These are phyloP conservation scores for Chlorella sp. DNA, from an alignment of 139 green algal species.

Conservation along the genomic window DNA sequence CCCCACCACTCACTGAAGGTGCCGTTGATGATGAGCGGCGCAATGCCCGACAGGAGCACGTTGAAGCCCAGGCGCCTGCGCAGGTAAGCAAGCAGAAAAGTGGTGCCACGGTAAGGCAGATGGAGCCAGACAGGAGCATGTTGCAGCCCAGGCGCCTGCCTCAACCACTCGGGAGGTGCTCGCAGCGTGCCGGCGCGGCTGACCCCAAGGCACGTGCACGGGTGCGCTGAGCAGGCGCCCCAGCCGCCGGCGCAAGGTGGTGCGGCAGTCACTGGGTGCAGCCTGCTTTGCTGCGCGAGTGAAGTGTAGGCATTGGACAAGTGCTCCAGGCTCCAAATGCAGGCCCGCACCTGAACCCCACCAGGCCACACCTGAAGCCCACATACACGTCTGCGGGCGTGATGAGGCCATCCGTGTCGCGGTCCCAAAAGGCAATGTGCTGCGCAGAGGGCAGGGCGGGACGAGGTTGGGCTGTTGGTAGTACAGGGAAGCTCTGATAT, in stretches of 20 bases:
- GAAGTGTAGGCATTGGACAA: too few species aligned
- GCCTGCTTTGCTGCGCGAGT: too few species aligned
- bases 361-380: conserved; percentile 48
- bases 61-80: conserved; percentile 62
- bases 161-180: too few species aligned
- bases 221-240: too few species aligned
- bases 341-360: not conserved
- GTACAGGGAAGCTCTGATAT: too few species aligned
- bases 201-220: too few species aligned
- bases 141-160: too few species aligned
- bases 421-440: conserved; percentile 40
- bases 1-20: conserved; percentile 67
- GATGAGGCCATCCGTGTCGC: conserved; percentile 15
- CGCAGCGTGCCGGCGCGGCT: too few species aligned
- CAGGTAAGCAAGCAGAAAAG: not conserved
- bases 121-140: not conserved
- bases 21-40: conserved; percentile 71
- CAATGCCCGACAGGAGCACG: conserved; percentile 52
- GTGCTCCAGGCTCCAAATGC: too few species aligned
- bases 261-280: not conserved
- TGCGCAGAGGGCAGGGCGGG: not conserved
- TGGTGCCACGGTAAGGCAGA: not conserved
- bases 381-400: conserved; percentile 17
- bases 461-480: too few species aligned
- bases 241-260: too few species aligned